Conservation (phyloP, 805 yeast species). For the Naumovozyma castellii region DNA sequence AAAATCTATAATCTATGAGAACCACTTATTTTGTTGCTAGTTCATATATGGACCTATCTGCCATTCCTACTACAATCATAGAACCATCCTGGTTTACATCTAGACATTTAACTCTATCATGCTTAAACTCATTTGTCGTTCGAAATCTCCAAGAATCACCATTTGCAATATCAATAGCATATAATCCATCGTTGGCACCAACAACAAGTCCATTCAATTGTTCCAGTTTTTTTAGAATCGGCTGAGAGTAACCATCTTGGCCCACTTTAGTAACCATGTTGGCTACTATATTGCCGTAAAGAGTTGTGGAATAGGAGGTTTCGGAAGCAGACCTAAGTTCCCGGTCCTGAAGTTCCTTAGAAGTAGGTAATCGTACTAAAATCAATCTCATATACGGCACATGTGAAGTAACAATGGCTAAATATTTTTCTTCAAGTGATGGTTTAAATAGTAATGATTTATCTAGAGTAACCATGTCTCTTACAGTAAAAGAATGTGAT, state of each 20-base stretch:
- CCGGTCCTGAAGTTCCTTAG: neutral
- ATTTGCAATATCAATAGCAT: slow-evolving; percentile 20
- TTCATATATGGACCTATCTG: slow-evolving; percentile 10
- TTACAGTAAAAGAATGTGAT: slow-evolving; percentile 43
- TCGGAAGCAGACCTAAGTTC: too few species aligned
- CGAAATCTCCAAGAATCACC: slow-evolving; percentile 29
- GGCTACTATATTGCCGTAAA: slow-evolving; percentile 20
- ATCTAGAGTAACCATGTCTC: slow-evolving; percentile 9
- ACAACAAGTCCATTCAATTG: slow-evolving; percentile 17
- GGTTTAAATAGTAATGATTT: neutral
- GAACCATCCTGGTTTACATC: slow-evolving; percentile 8
- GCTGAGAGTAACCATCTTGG: slow-evolving; percentile 25
- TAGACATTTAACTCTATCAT: slow-evolving; percentile 21
- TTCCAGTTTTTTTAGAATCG: slow-evolving; percentile 16
- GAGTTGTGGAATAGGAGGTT: slow-evolving; percentile 3
- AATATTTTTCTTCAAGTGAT: neutral
- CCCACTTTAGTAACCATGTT: slow-evolving; percentile 24
- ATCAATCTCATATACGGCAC: slow-evolving; percentile 67
- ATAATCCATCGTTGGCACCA: slow-evolving; percentile 23
- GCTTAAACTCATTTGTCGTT: slow-evolving; percentile 25
- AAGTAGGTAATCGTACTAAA: slow-evolving; percentile 37
- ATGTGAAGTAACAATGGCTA: slow-evolving; percentile 68
- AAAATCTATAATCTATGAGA: too few species aligned
- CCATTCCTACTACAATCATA: slow-evolving; percentile 11
- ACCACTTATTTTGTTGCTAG: neutral